Evolutionary conservation across 2,329 filamentous ascomycete genomes (phyloP), one percentile per base, ranked within the genome.

Genomic region (Colletotrichum agaves): DNA sequence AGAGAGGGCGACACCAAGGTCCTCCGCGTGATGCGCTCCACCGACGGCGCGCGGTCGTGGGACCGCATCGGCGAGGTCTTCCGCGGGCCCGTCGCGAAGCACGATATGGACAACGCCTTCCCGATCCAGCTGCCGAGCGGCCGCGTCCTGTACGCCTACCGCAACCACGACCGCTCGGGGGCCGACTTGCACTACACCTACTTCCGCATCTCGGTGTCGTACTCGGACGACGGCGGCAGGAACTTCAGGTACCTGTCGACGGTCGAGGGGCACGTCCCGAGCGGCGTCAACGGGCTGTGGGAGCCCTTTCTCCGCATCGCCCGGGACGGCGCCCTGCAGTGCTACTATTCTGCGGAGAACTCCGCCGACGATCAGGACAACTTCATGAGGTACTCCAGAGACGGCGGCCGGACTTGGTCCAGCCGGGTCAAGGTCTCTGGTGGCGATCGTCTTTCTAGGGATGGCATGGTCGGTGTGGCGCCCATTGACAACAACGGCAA

Each of bases 391-490:
- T 74, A 74, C 35, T 81, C 78, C 5, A 72, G 64, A 1, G 79
- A 84, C 65, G 78, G 76, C 2, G 82, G 83, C 2, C 12, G 33
- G 17, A 82, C 78, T 10, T 83, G 80, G 81, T 74, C 72, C 1
- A 55, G 47, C 10, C 70, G 73, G 64, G 61, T 75, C 11, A 72
- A 73, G 2, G 76, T 83, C 13, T 79, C 81, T 0, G 80, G 80
- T 10, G 62, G 69, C 3, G 73, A 75, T 3, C 50, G 67, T 21
- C 73, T 67, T 3, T 75, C 81, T 2, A 75, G 82, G 17, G 82
- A 84, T 58, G 82, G 82, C 31, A 84, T 84, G 82, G 72, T 80
- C 7, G 81, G 81, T 13, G 79, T 84, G 4, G 79, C 80, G 0
- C 70, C 71, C 15, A 73, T 78, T 7, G 71, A 72, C 4, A 67